These are phyloP conservation scores for Podila verticillata DNA, from an alignment of 192 early-diverging fungal species.

Conservation along the genomic window DNA sequence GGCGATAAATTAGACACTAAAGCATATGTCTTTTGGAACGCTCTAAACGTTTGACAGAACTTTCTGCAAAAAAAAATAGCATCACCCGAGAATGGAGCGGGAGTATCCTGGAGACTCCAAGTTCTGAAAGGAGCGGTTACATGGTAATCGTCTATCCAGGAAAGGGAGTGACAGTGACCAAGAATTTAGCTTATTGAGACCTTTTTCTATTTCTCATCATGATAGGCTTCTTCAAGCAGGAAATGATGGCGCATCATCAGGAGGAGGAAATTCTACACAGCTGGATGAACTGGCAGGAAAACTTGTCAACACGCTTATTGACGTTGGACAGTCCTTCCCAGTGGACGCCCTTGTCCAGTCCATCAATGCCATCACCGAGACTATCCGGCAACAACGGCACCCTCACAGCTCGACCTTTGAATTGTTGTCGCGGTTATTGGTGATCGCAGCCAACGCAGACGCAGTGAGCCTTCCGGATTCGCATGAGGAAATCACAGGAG, in stretches of 20 bases:
- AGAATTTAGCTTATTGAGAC: neutral
- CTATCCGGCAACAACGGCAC: conserved; percentile 24
- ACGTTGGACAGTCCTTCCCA: conserved; percentile 32
- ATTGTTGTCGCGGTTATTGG: conserved; percentile 37
- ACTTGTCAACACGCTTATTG: conserved; percentile 31
- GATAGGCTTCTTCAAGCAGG: conserved; percentile 35
- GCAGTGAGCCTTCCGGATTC: conserved; percentile 17
- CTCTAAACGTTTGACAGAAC: neutral
- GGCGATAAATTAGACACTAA: neutral
- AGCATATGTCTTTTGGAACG: no score
- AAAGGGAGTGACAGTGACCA: no score
- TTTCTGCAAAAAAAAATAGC: neutral
- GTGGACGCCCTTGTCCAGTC: conserved; percentile 30
- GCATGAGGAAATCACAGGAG: conserved; percentile 29
- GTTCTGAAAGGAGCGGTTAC: conserved; percentile 32
- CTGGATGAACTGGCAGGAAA: conserved; percentile 31
- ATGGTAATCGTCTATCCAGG: conserved; percentile 15
- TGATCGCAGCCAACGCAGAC: conserved; percentile 22
- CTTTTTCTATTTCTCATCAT: neutral
- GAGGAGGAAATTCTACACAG: conserved; percentile 6
- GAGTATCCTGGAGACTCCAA: conserved; percentile 11
- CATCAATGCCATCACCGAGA: conserved; percentile 32
- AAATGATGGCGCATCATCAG: neutral
- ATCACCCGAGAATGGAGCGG: conserved; percentile 30
- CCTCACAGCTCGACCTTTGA: conserved; percentile 45